Evolutionary conservation across 129 eudicot genomes (phyloP).

Genomic region (Helianthus annuus): DNA sequence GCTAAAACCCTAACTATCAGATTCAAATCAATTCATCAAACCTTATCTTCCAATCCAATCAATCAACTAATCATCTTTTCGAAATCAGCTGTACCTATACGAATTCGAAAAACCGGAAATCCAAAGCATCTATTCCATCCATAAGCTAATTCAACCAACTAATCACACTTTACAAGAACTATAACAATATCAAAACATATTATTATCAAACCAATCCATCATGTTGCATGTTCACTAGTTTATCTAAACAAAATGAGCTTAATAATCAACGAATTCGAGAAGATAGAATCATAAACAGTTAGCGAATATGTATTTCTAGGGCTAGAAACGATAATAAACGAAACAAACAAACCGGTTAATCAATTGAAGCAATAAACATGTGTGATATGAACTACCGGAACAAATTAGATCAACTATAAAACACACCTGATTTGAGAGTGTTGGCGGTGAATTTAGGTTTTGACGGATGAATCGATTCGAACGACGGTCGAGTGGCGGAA

Average conservation of each 20-base stretch:
- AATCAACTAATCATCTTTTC: neutral
- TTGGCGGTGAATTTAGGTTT: no score
- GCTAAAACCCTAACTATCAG: neutral
- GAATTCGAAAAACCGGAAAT: neutral
- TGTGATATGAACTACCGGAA: neutral
- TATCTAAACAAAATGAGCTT: constrained; percentile 1
- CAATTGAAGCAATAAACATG: constrained; percentile 6
- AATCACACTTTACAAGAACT: constrained; percentile 8
- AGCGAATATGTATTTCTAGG: neutral
- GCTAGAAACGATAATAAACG: constrained; percentile 8
- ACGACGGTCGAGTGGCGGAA: no score
- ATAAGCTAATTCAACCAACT: constrained; percentile 2
- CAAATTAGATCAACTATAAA: neutral
- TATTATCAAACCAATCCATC: neutral
- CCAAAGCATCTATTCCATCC: neutral
- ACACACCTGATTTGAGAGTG: no score
- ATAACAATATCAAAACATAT: neutral
- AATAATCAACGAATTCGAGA: neutral
- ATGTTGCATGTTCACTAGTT: constrained; percentile 14
- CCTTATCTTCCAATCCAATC: constrained; percentile 4
- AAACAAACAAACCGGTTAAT: constrained; percentile 2
- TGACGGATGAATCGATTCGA: no score
- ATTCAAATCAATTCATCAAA: constrained; percentile 11
- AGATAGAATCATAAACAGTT: neutral
- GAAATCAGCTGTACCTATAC: no score